Evolutionary conservation across 768 basidiomycete species (phyloP), one percentile per base, ranked within the genome.

Genomic region (Rhizopogon vulgaris): DNA sequence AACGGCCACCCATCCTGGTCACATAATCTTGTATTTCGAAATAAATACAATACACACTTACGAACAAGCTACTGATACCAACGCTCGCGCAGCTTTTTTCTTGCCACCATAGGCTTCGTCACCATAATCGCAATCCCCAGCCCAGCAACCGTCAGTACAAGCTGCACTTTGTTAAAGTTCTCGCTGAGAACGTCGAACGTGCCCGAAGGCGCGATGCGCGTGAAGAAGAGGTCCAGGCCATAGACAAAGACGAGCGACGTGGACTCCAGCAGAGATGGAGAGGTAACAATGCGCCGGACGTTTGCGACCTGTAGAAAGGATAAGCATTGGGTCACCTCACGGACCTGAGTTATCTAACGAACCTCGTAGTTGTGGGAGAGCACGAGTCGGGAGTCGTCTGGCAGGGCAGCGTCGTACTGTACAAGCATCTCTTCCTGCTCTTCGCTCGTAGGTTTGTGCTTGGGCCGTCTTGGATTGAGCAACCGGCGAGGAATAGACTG

Each of bases 131-230:
- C 94, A 5, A 80, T 60, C 2, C 73, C 77, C 53, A 98, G 66
- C 0, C 79, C 91, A 1, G 71, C 67, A 32, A 95, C 82, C 1
- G 93, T 97, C 27, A 93, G 68, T 56, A 94, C 81, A 22, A 98
- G 75, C 67, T 98, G 95, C 1, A 72, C 76, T 73, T 97, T 96
- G 73, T 97, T 97, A 69, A 98, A 98, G 61, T 75, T 84, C 66
- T 94, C 88, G 60, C 80, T 90, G 7, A 98, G 78, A 24, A 96
- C 84, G 63, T 98, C 95, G 60, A 98, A 98, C 17, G 92, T 91
- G 38, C 81, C 83, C 10, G 91, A 94, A 1, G 94, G 92, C 37
- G 89, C 79, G 4, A 90, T 78, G 14, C 92, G 80, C 10, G 90
- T 90, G 25, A 84, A 72, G 78, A 97, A 97, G 57, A 97, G 74